A percentile compares a stretch with the other conserved stretches of the same genome.
phyloP scores from a whole-genome alignment of 2,329 filamentous ascomycete genomes.

The Exophiala sp. region DNA sequence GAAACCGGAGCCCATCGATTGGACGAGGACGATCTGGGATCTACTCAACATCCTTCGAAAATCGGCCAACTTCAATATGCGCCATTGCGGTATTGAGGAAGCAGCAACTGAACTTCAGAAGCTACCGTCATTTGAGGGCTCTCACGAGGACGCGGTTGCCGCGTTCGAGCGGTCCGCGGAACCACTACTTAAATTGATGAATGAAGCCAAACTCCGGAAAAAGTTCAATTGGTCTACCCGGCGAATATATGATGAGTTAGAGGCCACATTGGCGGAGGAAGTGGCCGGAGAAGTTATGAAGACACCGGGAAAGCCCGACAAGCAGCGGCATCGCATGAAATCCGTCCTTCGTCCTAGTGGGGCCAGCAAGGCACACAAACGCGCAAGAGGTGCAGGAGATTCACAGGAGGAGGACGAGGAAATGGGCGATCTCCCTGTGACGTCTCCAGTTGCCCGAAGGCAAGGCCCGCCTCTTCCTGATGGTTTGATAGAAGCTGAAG shows the following conservation, averaged over 20 bases:
- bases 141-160: slow-evolving; percentile 22
- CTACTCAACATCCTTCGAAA: slow-evolving; percentile 28
- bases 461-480: slow-evolving; percentile 13
- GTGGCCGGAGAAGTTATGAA: slow-evolving; percentile 27
- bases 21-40: slow-evolving; percentile 28
- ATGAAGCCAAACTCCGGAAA: slow-evolving; percentile 29
- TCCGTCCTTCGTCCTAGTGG: slow-evolving; percentile 44
- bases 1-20: slow-evolving; percentile 23
- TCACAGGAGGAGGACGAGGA: slow-evolving; percentile 33
- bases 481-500: slow-evolving; percentile 15
- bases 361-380: slow-evolving; percentile 39
- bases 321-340: slow-evolving; percentile 32
- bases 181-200: slow-evolving; percentile 26
- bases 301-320: slow-evolving; percentile 22
- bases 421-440: slow-evolving; percentile 31
- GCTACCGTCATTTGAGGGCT: slow-evolving; percentile 19
- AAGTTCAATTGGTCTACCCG: slow-evolving; percentile 30
- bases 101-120: slow-evolving; percentile 26
- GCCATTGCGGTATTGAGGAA: slow-evolving; percentile 27
- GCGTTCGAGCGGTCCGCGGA: slow-evolving; percentile 27
- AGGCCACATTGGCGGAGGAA: slow-evolving; percentile 28
- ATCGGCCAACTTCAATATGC: slow-evolving; percentile 28
- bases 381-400: slow-evolving; percentile 33
- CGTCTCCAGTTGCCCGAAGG: slow-evolving; percentile 31
- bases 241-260: slow-evolving; percentile 29